Percentiles rank a stretch among this genome's conserved stretches.
Evolutionary conservation across 768 basidiomycete genomes (phyloP).

Genomic region (Suillus weaverae): DNA sequence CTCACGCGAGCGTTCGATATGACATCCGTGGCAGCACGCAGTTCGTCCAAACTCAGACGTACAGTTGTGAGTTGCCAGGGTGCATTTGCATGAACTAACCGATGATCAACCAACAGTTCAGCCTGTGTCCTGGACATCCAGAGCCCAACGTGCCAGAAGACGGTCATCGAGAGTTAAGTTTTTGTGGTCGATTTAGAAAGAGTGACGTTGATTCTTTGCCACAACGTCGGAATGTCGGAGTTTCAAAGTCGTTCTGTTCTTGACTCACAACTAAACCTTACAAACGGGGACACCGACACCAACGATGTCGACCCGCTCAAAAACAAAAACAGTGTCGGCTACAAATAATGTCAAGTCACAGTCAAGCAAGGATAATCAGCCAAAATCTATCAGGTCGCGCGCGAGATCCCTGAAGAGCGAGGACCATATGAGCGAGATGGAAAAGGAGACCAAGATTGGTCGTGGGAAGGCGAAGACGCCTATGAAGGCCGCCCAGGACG

Average conservation of each 20-base stretch:
- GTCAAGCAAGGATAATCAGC: slow-evolving; percentile 2
- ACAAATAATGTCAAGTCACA: slow-evolving; percentile 13
- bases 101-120: background rate
- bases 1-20: background rate
- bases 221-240: slow-evolving; percentile 29
- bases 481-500: slow-evolving; percentile 17
- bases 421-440: slow-evolving; percentile 26
- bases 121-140: background rate
- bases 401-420: slow-evolving; percentile 20
- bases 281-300: slow-evolving; percentile 2
- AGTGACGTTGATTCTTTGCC: slow-evolving; percentile 17
- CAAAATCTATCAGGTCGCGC: slow-evolving; percentile 15
- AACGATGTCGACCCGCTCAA: slow-evolving; percentile 49
- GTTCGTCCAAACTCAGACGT: background rate
- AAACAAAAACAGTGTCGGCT: slow-evolving; percentile 37
- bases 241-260: slow-evolving; percentile 32
- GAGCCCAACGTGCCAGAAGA: background rate
- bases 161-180: background rate
- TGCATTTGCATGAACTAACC: background rate
- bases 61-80: background rate
- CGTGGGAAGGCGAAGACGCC: slow-evolving; percentile 25
- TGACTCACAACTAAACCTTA: slow-evolving; percentile 18
- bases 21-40: background rate
- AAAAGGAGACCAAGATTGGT: slow-evolving; percentile 32
- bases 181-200: background rate